phyloP scores from a whole-genome alignment of 106 monocot species.

The Alisma plantagoaquatica region DNA sequence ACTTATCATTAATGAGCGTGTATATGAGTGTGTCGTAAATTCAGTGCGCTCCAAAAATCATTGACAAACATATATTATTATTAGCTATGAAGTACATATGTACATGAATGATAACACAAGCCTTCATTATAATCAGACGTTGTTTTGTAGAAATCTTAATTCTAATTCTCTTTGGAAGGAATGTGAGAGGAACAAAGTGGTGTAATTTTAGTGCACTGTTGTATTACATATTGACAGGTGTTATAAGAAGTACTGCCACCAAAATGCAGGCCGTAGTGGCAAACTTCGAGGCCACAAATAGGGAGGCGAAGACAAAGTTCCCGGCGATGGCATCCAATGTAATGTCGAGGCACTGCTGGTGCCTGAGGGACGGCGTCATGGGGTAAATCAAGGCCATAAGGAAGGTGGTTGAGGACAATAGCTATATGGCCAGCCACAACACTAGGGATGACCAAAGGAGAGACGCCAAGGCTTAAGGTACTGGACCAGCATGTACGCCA shows the following conservation, averaged over 20 bases:
- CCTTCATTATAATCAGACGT: no score
- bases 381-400: constrained; percentile 55
- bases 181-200: no score
- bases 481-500: constrained; percentile 79
- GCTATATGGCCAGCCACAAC: no score
- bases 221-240: constrained; percentile 68
- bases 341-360: constrained; percentile 90
- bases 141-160: no score
- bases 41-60: no score
- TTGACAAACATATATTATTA: no score
- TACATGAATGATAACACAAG: no score
- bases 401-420: constrained; percentile 69
- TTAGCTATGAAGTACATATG: no score
- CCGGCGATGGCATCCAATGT: constrained; percentile 80
- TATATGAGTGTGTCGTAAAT: no score
- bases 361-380: constrained; percentile 68
- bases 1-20: no score
- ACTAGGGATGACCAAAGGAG: constrained; percentile 43
- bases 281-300: constrained; percentile 77
- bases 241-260: constrained; percentile 90
- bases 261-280: constrained; percentile 92
- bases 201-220: no score
- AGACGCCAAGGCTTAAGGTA: constrained; percentile 75
- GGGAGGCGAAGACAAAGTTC: constrained; percentile 70
- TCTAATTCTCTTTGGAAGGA: no score